These are phyloP conservation scores for Globisporangium perplexum DNA, from an alignment of 352 stramenopile species.

Conservation along the genomic window DNA sequence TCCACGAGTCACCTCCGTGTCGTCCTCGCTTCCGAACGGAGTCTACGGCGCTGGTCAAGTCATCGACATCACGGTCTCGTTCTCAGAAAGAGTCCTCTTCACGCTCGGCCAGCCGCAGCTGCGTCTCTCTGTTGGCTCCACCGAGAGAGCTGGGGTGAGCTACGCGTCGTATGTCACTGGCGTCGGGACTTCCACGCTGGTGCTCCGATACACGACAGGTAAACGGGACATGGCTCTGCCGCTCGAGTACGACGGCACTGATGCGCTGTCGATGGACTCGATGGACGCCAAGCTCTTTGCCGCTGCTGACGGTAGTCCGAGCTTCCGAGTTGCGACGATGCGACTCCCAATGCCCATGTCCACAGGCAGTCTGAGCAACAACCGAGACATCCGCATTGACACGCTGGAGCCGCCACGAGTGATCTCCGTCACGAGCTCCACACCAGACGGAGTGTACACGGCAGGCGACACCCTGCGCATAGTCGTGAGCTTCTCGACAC, in stretches of 20 bases:
- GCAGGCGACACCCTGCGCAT: constrained; percentile 40
- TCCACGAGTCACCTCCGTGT: constrained; percentile 40
- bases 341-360: constrained; percentile 31
- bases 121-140: constrained; percentile 28
- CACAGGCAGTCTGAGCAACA: constrained; percentile 54
- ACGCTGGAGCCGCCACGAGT: constrained; percentile 48
- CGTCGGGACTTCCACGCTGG: constrained; percentile 27
- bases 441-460: constrained; percentile 52
- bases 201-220: constrained; percentile 29
- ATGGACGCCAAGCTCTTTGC: constrained; percentile 17
- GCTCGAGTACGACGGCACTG: constrained; percentile 45
- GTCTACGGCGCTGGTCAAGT: constrained; percentile 57
- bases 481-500: constrained; percentile 39
- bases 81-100: constrained; percentile 44
- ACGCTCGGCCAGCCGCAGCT: constrained; percentile 21
- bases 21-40: constrained; percentile 32
- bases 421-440: constrained; percentile 35
- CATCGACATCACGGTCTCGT: constrained; percentile 44
- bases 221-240: constrained; percentile 53
- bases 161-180: constrained; percentile 34
- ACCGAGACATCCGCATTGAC: constrained; percentile 62
- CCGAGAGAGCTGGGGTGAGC: neutral
- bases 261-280: constrained; percentile 32
- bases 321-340: constrained; percentile 31
- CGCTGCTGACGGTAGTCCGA: constrained; percentile 9